Conservation (phyloP, 1,284 basidiomycete species). For the Lentinula novae-zelandiae region DNA sequence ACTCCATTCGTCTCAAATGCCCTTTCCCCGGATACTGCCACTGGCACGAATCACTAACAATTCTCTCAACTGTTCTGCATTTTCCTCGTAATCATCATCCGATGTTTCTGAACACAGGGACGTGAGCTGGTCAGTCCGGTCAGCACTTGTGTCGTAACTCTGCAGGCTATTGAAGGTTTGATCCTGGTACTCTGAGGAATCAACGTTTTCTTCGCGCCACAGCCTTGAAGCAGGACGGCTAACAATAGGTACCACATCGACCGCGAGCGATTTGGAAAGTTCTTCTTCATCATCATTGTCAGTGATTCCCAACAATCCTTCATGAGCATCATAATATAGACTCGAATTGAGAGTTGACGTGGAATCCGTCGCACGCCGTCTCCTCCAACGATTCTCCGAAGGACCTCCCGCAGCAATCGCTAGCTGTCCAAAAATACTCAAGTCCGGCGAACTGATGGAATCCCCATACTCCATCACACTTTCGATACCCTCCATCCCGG, state of each 20-base stretch:
- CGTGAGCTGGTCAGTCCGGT: neutral
- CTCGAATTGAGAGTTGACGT: neutral
- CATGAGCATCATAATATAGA: conserved; percentile 4
- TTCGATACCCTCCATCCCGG: conserved; percentile 2
- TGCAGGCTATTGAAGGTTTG: neutral
- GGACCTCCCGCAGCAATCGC: too few species aligned
- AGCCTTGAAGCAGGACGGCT: neutral
- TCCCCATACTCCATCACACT: neutral
- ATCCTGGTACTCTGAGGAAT: neutral
- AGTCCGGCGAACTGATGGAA: neutral
- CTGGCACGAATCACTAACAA: neutral
- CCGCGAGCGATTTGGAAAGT: neutral
- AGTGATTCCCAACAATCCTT: neutral
- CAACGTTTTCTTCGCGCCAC: too few species aligned
- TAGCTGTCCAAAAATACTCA: neutral
- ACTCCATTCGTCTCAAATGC: neutral
- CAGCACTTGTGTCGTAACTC: neutral
- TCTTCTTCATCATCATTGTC: neutral
- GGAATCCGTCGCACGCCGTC: neutral
- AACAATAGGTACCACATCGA: neutral
- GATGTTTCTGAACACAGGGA: neutral
- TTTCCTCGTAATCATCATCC: neutral
- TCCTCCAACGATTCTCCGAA: neutral
- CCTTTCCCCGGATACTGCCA: neutral
- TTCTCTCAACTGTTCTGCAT: neutral